Evolutionary conservation across 176 grass and related monocot genomes (phyloP), one percentile per base, ranked within the genome.

Genomic region (Oryza officinalis): DNA sequence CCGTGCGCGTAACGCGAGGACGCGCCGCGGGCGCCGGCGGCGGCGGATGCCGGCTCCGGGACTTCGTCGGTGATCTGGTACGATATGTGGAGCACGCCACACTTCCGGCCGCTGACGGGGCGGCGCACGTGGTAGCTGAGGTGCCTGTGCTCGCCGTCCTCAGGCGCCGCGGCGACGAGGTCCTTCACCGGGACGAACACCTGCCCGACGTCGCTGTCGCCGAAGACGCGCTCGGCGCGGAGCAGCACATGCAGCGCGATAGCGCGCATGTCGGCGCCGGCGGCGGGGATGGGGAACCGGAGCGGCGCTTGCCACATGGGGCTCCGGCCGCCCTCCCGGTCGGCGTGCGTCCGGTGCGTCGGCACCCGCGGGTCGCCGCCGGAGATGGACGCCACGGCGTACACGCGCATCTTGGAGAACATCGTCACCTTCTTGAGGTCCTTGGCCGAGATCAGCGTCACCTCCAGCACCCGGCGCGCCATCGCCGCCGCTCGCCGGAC

Each of bases 401-500:
- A 97, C 78, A 97, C 90, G 9, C 88, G 88, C 94, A 94, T 97
- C 86, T 92, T 92, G 67, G 80, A 89, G 63, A 97, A 94, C 13
- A 94, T 10, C 52, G 91, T 92, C 72, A 97, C 90, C 49, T 94
- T 86, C 80, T 94, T 89, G 20, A 97, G 89, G 83, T 92, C 90
- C 77, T 85, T 90, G 65, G 90, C 94, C 8, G 92, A 97, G 85
- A 97, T 78, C 76, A 94, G 80, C 20, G 92, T 97, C 82, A 97
- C 76, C 76, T 94, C 90, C 77, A 97, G 79, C 33, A 85, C 77
- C 81, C 85, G 89, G 68, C 71, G 72, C 54, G 87, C 83, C 92
- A 92, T 91, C 35, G 50, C 50, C 33, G 33, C 32, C 20, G 20
- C 44, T 23, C 28, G 28, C 81, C 50, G 74, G 47, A 41, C 50